Evolutionary conservation across 116 monocot species (phyloP), one percentile per base, ranked within the genome.

Genomic region (Trichopus zeylanicus): DNA sequence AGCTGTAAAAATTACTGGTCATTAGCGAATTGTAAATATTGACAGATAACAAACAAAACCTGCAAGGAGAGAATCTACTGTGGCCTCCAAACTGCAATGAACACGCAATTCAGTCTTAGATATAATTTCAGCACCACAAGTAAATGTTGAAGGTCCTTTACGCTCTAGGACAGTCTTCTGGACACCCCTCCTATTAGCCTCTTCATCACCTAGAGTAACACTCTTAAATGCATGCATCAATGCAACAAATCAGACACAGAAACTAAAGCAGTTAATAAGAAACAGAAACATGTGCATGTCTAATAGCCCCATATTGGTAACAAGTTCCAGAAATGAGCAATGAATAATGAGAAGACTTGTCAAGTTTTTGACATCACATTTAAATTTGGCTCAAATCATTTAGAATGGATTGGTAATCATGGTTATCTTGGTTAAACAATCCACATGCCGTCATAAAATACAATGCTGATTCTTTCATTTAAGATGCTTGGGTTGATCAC

Each of bases 161-260:
- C 95, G 54, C 62, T 95, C 95, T 25, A 86, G 72, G 30, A 95
- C 67, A 31, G 95, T 87, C 64, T 95, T 95, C 61, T 87, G 86
- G 22, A 67, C 87, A 55, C 87, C 81, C 71, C 95, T 80, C 64
- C 79, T 73, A 48, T 58, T 90, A 59, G 95, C 95, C 66, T 95
- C 95, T 66, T 84, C 86, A 79, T 95, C 95, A 49, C 95, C 90
- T 61, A 95, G 60, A 11, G 90, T 95, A 37, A 90, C 95, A 81
- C 81, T 95, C 95, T 95, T 74, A n/a, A 42, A 42, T 13, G n/a
- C 42, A 42, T 42, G 42, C 13, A 13, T 42, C 42, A 13, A 42
- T 16, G 42, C 13, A 15, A n/a, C n/a, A 15, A 42, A 16, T 9
- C n/a, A 16, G 42, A 42, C 13, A 42, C 42, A 16, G 12, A 3